Conservation (phyloP, 768 basidiomycete genomes). For the Strobilomyces dryophilus region DNA sequence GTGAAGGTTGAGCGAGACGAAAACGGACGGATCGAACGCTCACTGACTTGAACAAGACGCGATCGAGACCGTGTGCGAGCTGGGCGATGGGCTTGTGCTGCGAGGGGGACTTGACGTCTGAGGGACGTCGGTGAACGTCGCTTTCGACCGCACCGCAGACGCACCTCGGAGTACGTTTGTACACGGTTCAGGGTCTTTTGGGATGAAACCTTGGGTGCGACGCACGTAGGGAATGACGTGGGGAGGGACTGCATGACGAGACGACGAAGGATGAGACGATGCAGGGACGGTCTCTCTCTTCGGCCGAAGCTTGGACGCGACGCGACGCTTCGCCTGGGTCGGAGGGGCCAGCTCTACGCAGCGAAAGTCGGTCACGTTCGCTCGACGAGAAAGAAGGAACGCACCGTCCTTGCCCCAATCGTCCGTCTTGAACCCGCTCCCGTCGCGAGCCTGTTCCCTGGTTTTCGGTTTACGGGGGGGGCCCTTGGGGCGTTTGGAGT, state of each 20-base stretch:
- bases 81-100: constrained; percentile 54
- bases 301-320: neutral
- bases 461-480: no score
- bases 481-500: neutral
- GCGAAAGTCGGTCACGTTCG: neutral
- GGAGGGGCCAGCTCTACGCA: constrained; percentile 15
- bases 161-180: constrained; percentile 18
- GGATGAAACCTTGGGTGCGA: constrained; percentile 25
- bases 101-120: constrained; percentile 43
- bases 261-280: neutral
- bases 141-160: neutral
- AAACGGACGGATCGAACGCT: neutral
- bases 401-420: constrained; percentile 27
- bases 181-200: constrained; percentile 2
- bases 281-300: constrained; percentile 4
- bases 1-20: neutral
- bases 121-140: neutral
- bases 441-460: neutral
- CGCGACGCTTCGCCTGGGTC: neutral
- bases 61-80: constrained; percentile 62
- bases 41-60: constrained; percentile 73
- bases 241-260: constrained; percentile 14
- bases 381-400: neutral
- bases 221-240: constrained; percentile 25
- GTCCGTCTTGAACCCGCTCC: constrained; percentile 11